These are phyloP conservation scores for Cercospora berteroae DNA, from an alignment of 2,329 filamentous ascomycete genomes.

Conservation along the genomic window DNA sequence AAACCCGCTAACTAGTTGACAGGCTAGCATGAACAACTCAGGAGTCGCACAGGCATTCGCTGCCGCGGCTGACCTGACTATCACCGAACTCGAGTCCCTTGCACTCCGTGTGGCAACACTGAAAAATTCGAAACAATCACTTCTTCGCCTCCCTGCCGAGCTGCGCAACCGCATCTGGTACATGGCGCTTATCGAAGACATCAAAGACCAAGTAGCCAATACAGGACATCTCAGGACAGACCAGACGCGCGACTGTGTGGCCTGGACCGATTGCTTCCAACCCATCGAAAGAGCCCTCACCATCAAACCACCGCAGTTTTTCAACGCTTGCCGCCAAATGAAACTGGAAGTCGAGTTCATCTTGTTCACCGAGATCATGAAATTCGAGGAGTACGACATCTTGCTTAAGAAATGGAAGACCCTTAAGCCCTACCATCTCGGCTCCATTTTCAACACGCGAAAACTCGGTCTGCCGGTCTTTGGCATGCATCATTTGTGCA, in stretches of 20 bases:
- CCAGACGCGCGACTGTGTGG: no score
- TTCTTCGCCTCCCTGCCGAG: background rate
- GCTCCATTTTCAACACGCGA: background rate
- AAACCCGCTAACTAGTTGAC: background rate
- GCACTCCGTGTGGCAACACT: background rate
- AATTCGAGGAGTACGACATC: background rate
- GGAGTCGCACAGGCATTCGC: background rate
- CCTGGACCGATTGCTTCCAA: no score
- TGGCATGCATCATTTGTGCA: background rate
- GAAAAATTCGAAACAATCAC: background rate
- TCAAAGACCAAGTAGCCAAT: background rate
- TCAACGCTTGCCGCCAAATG: background rate
- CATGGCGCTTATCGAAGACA: constrained; percentile 1
- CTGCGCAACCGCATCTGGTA: constrained; percentile 5
- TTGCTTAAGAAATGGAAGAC: background rate
- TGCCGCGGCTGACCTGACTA: background rate
- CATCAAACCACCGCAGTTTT: background rate
- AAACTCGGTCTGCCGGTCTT: background rate
- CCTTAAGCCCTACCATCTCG: background rate
- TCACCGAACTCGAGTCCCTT: background rate
- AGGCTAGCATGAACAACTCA: background rate
- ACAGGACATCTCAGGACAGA: background rate
- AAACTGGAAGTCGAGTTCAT: background rate
- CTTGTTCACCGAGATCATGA: background rate
- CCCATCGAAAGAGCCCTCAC: no score